Evolutionary conservation across 129 eudicot species (phyloP), one percentile per base, ranked within the genome.

Genomic region (Centaurea solstitialis): DNA sequence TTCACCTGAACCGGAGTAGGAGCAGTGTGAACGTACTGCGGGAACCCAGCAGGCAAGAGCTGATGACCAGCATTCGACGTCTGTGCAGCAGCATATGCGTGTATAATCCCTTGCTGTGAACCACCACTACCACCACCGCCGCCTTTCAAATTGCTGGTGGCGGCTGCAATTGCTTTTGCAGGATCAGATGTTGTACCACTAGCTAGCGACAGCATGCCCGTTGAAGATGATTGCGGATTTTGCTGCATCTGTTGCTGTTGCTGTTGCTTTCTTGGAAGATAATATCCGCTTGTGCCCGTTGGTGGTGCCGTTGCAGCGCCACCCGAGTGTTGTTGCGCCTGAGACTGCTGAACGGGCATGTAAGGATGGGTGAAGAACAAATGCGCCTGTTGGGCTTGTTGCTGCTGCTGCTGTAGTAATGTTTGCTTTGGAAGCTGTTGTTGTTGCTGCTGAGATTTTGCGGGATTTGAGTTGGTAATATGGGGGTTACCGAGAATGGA

Each of bases 91-190:
- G 76, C 83, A 65, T 82, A 90, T 1, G 91, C 86, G 75, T 93
- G 91, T 18, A 88, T 73, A 21, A 86, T 67, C 57, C 93, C 84
- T 78, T 91, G 85, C 21, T 80, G 97, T 0, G 91, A 57, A 57
- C 57, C 3, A 83, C 77, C 72, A 87, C 77, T 69, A 87, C 71
- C 18, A 50, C 83, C 70, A 9, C 76, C 85, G 35, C 91, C 90
- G 15, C 98, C 94, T 79, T 92, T 92, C 82, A 84, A 77, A 37
- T 85, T 91, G 72, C 85, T 83, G 9, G 91, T 87, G 3, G 96
- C 98, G 0, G 97, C 91, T 24, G 98, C 96, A 35, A 91, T 91
- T 22, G 95, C 99, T 80, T 89, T 92, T 38, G 97, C 93, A 24
- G 99, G 97, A 85, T 96, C 99, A 0, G 91, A 87, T 4, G 97